phyloP scores from a whole-genome alignment of 177 flowering plant genomes.

The Vitis hybrid region DNA sequence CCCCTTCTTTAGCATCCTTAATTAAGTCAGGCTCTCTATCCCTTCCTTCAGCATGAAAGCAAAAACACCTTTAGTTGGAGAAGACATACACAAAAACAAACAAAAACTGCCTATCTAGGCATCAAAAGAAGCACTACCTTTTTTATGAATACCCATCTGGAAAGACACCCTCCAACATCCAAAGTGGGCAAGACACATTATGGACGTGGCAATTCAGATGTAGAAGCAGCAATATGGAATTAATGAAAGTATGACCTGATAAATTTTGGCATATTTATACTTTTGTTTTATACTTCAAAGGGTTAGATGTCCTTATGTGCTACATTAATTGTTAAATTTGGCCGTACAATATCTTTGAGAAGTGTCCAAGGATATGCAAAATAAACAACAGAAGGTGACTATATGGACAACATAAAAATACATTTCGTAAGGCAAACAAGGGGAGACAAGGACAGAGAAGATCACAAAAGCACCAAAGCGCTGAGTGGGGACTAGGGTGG shows the following conservation, averaged over 20 bases:
- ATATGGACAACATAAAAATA: no score
- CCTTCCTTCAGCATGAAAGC: not conserved
- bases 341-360: not conserved
- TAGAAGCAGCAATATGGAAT: not conserved
- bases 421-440: not conserved
- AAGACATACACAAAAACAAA: not conserved
- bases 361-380: not conserved
- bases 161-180: not conserved
- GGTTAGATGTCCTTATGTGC: not conserved
- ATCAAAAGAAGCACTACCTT: not conserved
- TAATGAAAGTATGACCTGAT: not conserved
- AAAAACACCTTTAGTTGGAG: not conserved
- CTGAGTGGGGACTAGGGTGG: no score
- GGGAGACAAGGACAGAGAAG: not conserved
- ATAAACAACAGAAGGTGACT: no score
- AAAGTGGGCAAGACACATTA: not conserved
- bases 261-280: not conserved
- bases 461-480: no score
- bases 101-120: not conserved
- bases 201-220: not conserved
- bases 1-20: not conserved
- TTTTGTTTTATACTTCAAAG: not conserved
- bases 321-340: no score
- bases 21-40: not conserved
- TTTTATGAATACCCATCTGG: not conserved